Percentiles rank a stretch among this genome's conserved stretches.
These are phyloP conservation scores for Boletus sp. DNA, from an alignment of 1,284 basidiomycete genomes.

Conservation along the genomic window DNA sequence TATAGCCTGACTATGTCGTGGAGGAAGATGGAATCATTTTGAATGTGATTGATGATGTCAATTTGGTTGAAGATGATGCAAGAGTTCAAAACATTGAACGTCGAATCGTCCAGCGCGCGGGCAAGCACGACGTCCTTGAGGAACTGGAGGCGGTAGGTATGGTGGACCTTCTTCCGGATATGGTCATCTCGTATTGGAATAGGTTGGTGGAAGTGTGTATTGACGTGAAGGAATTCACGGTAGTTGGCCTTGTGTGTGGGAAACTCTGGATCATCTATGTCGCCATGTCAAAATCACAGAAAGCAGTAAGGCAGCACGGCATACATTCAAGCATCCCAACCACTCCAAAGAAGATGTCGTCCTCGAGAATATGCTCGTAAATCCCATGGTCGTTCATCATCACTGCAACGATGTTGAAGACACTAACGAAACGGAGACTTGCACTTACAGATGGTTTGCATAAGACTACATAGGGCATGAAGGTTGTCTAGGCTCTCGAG, in stretches of 20 bases:
- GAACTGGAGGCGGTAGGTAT: constrained; percentile 94
- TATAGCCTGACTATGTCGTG: constrained; percentile 77
- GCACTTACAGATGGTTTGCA: constrained; percentile 89
- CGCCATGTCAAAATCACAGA: constrained; percentile 11
- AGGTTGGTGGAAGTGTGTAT: constrained; percentile 82
- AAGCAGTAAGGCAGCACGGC: constrained; percentile 32
- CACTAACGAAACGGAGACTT: constrained; percentile 1
- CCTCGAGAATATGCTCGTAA: constrained; percentile 93
- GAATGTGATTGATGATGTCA: constrained; percentile 91
- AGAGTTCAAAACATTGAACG: constrained; percentile 94
- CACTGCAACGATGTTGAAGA: constrained; percentile 49
- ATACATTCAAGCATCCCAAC: constrained; percentile 96
- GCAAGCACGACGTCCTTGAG: constrained; percentile 98
- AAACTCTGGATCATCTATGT: constrained; percentile 91
- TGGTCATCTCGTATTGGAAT: constrained; percentile 71
- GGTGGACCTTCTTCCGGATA: constrained; percentile 88
- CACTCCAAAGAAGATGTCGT: constrained; percentile 89
- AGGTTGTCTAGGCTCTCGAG: constrained; percentile 85
- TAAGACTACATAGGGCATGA: constrained; percentile 86
- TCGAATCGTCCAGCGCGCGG: constrained; percentile 91
- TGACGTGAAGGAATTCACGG: constrained; percentile 83
- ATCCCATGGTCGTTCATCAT: constrained; percentile 93
- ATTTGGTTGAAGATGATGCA: constrained; percentile 99
- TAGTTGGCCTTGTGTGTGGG: constrained; percentile 94
- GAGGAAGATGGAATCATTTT: constrained; percentile 74